These are phyloP conservation scores for Globisporangium irregulare DNA, from an alignment of 352 stramenopile species.

Conservation along the genomic window DNA sequence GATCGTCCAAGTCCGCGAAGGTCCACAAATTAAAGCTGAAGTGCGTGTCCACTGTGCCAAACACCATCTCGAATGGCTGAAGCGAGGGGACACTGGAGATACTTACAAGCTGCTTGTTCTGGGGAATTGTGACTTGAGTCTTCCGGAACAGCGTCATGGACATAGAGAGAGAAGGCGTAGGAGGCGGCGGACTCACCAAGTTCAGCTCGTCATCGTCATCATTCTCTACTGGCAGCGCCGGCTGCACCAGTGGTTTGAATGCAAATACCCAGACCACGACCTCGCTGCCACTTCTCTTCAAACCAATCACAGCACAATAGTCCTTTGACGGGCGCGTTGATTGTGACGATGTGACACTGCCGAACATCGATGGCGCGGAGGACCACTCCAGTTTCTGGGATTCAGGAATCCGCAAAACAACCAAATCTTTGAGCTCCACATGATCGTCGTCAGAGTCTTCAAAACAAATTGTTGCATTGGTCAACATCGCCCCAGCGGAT, in stretches of 20 bases:
- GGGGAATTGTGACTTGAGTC: constrained; percentile 29
- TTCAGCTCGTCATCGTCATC: constrained; percentile 3
- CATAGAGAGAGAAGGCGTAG: constrained; percentile 7
- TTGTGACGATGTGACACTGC: constrained; percentile 3
- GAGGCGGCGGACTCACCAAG: neutral
- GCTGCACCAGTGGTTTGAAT: constrained; percentile 19
- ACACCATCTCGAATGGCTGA: constrained; percentile 41
- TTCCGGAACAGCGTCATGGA: constrained; percentile 38
- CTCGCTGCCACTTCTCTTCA: constrained; percentile 32
- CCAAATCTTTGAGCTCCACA: constrained; percentile 27
- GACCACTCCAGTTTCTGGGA: constrained; percentile 59
- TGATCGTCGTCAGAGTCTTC: constrained; percentile 19
- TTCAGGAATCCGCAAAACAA: constrained; percentile 37
- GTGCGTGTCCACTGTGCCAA: constrained; percentile 42
- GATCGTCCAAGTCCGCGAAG: constrained; percentile 55
- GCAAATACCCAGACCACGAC: constrained; percentile 65
- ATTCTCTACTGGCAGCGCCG: neutral
- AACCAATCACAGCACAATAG: constrained; percentile 54
- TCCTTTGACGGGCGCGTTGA: constrained; percentile 40
- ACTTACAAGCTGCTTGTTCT: constrained; percentile 24
- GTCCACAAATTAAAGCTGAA: constrained; percentile 48
- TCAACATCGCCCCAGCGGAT: neutral
- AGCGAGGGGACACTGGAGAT: constrained; percentile 45
- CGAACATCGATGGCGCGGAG: constrained; percentile 33
- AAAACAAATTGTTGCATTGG: constrained; percentile 18